These are phyloP conservation scores for Beauveria caledonica DNA, from an alignment of 2,329 filamentous ascomycete species.

Conservation along the genomic window DNA sequence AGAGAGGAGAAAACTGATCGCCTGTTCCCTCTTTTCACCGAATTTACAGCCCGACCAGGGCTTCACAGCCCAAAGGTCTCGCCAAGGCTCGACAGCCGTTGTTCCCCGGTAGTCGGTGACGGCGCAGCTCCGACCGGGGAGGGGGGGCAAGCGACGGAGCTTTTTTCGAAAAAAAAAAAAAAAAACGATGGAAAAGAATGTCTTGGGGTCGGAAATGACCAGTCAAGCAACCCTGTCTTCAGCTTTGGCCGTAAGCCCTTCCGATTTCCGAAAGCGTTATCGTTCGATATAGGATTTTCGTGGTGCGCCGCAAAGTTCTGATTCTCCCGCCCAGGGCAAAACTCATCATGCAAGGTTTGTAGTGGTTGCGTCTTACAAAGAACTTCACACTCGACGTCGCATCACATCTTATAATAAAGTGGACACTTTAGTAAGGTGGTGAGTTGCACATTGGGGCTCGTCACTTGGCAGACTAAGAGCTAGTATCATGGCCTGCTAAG, in stretches of 20 bases:
- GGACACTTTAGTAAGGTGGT: conserved; percentile 10
- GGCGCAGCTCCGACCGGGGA: not conserved
- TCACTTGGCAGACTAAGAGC: conserved; percentile 11
- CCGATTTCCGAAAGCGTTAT: conserved; percentile 2
- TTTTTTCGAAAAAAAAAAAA: too few relatives aligned
- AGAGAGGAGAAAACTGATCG: too few relatives aligned
- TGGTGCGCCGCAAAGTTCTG: too few relatives aligned
- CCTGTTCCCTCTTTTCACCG: too few relatives aligned
- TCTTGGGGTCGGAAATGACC: conserved; percentile 1
- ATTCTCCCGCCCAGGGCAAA: not conserved
- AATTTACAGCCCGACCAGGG: not conserved
- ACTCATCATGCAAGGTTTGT: conserved; percentile 1
- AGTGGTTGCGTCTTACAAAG: conserved; percentile 10
- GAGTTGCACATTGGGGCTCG: not conserved
- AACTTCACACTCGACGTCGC: not conserved
- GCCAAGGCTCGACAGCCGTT: too few relatives aligned
- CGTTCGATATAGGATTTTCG: not conserved
- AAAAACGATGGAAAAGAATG: not conserved
- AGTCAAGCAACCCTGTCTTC: not conserved
- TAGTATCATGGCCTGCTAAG: conserved; percentile 5
- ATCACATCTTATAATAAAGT: conserved; percentile 10
- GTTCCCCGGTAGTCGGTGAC: too few relatives aligned
- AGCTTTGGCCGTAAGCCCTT: not conserved
- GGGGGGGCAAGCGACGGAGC: not conserved
- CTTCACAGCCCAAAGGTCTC: not conserved